Percentiles rank a stretch among this genome's conserved stretches.
phyloP scores from a whole-genome alignment of 2,329 filamentous ascomycete species.

The Fusarium sp. region DNA sequence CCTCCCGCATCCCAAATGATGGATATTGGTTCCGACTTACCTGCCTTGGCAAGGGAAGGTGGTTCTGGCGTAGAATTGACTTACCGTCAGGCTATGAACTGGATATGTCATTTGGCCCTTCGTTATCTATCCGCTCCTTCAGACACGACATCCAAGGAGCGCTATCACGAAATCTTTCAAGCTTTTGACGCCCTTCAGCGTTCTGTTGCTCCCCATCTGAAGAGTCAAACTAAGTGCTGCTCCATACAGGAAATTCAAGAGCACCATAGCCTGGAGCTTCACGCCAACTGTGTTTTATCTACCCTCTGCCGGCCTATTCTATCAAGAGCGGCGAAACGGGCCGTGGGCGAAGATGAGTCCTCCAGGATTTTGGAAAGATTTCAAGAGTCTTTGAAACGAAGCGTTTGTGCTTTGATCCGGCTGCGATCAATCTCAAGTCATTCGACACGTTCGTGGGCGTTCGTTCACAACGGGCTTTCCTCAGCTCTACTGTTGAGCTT shows the following conservation, averaged over 20 bases:
- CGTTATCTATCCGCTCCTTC: background rate
- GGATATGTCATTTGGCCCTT: conserved; percentile 30
- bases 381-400: conserved; percentile 16
- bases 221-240: conserved; percentile 4
- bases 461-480: conserved; percentile 39
- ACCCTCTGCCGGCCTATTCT: conserved; percentile 33
- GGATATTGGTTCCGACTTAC: conserved; percentile 22
- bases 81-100: conserved; percentile 39
- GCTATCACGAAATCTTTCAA: background rate
- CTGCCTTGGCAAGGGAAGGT: background rate
- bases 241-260: conserved; percentile 36
- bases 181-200: conserved; percentile 14
- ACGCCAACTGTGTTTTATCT: conserved; percentile 32
- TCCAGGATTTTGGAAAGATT: conserved; percentile 6
- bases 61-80: background rate
- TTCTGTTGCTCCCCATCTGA: conserved; percentile 15
- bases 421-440: conserved; percentile 27
- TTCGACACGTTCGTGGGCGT: conserved; percentile 41
- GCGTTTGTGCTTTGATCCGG: conserved; percentile 28
- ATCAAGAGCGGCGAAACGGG: background rate
- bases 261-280: conserved; percentile 22
- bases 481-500: conserved; percentile 37
- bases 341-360: background rate
- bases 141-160: background rate
- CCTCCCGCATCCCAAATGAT: conserved; percentile 33